phyloP scores from a whole-genome alignment of 192 early-diverging fungal genomes.

The Geosiphon pyriformis region DNA sequence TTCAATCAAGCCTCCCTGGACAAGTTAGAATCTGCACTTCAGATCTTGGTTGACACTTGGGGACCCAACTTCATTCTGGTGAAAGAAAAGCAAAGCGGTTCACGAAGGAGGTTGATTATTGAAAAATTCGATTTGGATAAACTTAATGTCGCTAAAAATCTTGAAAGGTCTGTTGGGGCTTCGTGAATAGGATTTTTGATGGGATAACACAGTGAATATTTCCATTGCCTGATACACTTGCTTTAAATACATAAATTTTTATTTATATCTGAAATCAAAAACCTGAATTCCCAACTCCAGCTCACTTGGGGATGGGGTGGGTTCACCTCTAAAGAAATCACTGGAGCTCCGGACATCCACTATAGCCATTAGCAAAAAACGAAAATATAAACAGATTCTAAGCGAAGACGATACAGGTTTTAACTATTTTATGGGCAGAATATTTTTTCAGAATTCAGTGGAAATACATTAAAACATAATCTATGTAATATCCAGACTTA shows the following conservation, averaged over 20 bases:
- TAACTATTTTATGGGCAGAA: not conserved
- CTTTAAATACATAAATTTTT: too few relatives aligned
- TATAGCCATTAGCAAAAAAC: slow-evolving; percentile 1
- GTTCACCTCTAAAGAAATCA: not conserved
- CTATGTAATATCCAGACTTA: slow-evolving; percentile 6
- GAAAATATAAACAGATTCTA: slow-evolving; percentile 10
- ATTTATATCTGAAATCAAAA: not conserved
- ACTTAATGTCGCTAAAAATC: not conserved
- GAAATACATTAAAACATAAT: slow-evolving; percentile 5
- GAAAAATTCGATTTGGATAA: slow-evolving; percentile 16
- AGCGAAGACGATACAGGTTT: not conserved
- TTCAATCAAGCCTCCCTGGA: slow-evolving; percentile 11
- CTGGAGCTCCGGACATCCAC: not conserved
- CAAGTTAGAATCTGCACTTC: slow-evolving; percentile 20
- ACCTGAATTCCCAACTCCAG: not conserved
- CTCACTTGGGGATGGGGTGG: slow-evolving; percentile 1
- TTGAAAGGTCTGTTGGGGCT: slow-evolving; percentile 13
- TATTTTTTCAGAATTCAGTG: not conserved
- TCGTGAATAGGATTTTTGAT: too few relatives aligned
- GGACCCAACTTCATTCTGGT: slow-evolving; percentile 20
- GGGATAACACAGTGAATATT: too few relatives aligned
- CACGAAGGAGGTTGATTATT: slow-evolving; percentile 9
- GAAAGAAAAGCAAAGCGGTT: slow-evolving; percentile 12
- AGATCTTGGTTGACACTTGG: slow-evolving; percentile 15
- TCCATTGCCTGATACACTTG: too few relatives aligned